These are phyloP conservation scores for Musa schizocarpa DNA, from an alignment of 176 grass and related monocot species.

Conservation along the genomic window DNA sequence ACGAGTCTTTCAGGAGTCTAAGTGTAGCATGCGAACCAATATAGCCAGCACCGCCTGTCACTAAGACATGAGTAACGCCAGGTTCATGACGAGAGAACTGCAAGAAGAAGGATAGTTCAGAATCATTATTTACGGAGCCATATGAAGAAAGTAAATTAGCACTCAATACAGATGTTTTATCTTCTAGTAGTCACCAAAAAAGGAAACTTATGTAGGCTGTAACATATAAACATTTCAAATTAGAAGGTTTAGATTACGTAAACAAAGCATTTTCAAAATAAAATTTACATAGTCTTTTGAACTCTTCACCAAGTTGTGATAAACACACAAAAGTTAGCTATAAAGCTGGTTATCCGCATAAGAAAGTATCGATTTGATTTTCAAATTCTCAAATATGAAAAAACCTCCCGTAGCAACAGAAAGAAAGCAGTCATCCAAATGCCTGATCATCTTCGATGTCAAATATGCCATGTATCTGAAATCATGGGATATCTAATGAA, in stretches of 20 bases:
- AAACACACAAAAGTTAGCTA: neutral
- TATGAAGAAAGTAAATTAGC: neutral
- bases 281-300: neutral
- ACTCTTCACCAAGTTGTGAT: neutral
- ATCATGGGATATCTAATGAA: no score
- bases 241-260: no score
- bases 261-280: no score
- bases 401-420: no score
- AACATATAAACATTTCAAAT: no score
- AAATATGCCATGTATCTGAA: no score
- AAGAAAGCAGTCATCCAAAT: no score
- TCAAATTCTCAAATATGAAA: neutral
- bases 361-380: neutral
- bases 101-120: slow-evolving; percentile 22
- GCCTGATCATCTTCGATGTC: no score
- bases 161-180: neutral
- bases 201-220: no score
- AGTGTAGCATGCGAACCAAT: slow-evolving; percentile 96
- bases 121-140: neutral
- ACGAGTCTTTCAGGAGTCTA: slow-evolving; percentile 75
- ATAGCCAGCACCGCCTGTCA: slow-evolving; percentile 86
- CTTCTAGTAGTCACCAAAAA: no score
- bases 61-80: slow-evolving; percentile 92
- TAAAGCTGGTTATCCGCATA: neutral
- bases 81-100: slow-evolving; percentile 87